These are phyloP conservation scores for Salix koriyanagi DNA, from an alignment of 345 rosid genomes.

Conservation along the genomic window DNA sequence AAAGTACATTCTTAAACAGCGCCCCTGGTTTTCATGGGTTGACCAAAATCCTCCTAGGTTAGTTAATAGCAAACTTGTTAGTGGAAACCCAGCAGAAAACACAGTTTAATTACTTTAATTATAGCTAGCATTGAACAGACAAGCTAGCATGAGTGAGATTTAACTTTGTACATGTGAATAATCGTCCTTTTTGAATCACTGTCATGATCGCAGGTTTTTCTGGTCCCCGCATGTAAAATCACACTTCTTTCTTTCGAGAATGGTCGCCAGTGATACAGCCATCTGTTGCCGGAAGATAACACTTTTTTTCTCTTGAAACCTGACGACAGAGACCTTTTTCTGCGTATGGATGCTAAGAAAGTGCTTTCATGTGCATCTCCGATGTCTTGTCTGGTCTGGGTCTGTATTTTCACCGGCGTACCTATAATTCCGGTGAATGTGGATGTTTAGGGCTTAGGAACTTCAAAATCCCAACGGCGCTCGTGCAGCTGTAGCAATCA, in stretches of 20 bases:
- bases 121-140: not conserved
- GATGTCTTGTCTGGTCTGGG: too few species aligned
- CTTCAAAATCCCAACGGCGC: too few species aligned
- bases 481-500: too few species aligned
- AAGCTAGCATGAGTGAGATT: not conserved
- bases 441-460: too few species aligned
- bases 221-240: not conserved
- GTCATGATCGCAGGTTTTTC: not conserved
- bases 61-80: not conserved
- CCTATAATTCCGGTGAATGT: too few species aligned
- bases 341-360: not conserved
- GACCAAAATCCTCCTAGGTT: not conserved
- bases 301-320: not conserved
- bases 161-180: not conserved
- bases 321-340: not conserved
- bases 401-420: too few species aligned
- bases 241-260: not conserved
- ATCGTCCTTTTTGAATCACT: not conserved
- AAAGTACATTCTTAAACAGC: too few species aligned
- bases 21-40: not conserved
- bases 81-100: not conserved
- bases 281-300: not conserved
- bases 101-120: not conserved
- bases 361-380: not conserved
- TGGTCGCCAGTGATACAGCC: conserved; percentile 11